These are phyloP conservation scores for Micractinium sp. DNA, from an alignment of 139 green algal genomes.

Conservation along the genomic window DNA sequence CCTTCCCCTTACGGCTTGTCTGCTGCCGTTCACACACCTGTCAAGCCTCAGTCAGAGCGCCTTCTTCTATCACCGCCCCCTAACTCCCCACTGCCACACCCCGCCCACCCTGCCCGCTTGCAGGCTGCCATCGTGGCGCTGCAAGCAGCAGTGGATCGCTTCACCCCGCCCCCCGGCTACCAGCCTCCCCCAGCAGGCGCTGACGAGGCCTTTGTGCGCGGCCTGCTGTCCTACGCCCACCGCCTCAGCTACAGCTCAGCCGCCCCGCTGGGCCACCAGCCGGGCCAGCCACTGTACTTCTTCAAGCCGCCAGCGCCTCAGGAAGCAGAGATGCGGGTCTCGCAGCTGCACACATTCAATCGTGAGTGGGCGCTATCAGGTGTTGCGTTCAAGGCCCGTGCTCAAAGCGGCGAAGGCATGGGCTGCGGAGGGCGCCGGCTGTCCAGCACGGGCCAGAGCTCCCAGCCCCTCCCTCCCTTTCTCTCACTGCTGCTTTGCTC, in stretches of 20 bases:
- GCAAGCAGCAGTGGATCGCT: slow-evolving; percentile 16
- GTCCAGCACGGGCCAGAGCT: no score
- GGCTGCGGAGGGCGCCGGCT: no score
- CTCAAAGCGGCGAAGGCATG: no score
- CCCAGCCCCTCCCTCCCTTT: no score
- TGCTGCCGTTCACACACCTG: neutral
- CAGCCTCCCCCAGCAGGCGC: neutral
- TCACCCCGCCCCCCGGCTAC: slow-evolving; percentile 7
- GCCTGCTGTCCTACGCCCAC: slow-evolving; percentile 56
- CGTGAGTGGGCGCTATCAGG: neutral
- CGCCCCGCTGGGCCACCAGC: slow-evolving; percentile 50
- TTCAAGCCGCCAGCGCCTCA: slow-evolving; percentile 64
- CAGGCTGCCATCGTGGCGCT: slow-evolving; percentile 24
- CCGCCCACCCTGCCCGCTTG: neutral
- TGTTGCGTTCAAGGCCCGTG: neutral
- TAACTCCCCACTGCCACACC: neutral
- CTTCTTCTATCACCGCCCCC: no score
- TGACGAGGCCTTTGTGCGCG: neutral
- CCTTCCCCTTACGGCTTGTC: neutral
- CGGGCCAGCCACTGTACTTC: slow-evolving; percentile 41
- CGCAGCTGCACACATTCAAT: slow-evolving; percentile 51
- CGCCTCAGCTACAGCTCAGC: slow-evolving; percentile 57
- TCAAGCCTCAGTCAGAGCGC: neutral
- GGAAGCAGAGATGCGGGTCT: slow-evolving; percentile 53
- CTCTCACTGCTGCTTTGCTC: neutral